Evolutionary conservation across 1,284 basidiomycete genomes (phyloP), one percentile per base, ranked within the genome.

Genomic region (Ustilago esculenta): DNA sequence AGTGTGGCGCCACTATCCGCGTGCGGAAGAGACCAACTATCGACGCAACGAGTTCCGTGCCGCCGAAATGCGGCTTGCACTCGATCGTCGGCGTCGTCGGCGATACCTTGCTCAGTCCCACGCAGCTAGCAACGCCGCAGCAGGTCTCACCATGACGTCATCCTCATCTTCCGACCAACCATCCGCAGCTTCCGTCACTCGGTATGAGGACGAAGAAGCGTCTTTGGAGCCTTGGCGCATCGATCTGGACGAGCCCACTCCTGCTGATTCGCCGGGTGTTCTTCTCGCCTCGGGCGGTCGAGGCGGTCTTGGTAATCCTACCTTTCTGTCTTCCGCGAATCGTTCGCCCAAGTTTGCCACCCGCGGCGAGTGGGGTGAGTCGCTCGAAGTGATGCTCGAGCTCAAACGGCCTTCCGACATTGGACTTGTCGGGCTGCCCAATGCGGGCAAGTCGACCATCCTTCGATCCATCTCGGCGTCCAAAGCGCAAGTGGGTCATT

Each of bases 361-460:
- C 3, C 72, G 77, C 12, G 95, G 96, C 0, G 85, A 87, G 7
- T 86, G 88, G 4, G 95, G 95, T 7, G 90, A 94, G 71, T 87
- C 88, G 8, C 84, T 94, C 61, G 90, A 90, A 1, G 86, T 98
- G 20, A 87, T 88, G 33, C 86, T 99, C n/a, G 95, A 97, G 82
- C 89, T 98, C 72, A 98, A 98, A 82, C 87, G 94, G 6, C 86
- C 95, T 2, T 93, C 94, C 0, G 95, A 99, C 81, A 87, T 98
- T 20, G 96, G 94, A 0, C 85, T 99, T 11, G 94, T 99, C 4
- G 96, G 95, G 0, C 88, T 97, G 83, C 96, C 96, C 1, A 99
- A 98, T 75, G 93, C 92, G 0, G 86, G 86, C 17, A 87, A 87
- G 74, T 85, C 82, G 37, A 98, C 95, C 0, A 84, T 99, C 17